Evolutionary conservation across 768 basidiomycete species (phyloP).

Genomic region (Leccinum incarnatum): DNA sequence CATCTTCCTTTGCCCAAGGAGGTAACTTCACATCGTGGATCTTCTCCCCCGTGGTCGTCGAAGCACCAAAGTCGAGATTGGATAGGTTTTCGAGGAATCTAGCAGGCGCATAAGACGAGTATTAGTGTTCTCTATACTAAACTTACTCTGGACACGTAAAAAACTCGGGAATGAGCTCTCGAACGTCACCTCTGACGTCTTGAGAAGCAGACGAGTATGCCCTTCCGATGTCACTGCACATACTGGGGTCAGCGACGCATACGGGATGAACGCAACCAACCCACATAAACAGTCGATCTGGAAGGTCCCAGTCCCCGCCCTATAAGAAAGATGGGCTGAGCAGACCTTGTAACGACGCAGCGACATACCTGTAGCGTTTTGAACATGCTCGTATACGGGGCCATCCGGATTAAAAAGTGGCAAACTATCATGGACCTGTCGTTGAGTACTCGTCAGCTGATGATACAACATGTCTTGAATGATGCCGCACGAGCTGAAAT

Average conservation of each 20-base stretch:
- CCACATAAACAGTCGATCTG: slow-evolving; percentile 81
- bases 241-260: slow-evolving; percentile 5
- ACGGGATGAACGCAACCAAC: slow-evolving; percentile 2
- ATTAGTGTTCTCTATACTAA: neutral
- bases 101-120: neutral
- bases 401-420: slow-evolving; percentile 86
- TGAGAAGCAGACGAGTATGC: slow-evolving; percentile 82
- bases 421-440: slow-evolving; percentile 86
- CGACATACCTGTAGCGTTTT: slow-evolving; percentile 68
- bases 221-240: slow-evolving; percentile 65
- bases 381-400: slow-evolving; percentile 94
- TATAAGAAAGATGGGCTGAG: slow-evolving; percentile 29
- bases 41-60: slow-evolving; percentile 69
- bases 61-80: slow-evolving; percentile 75
- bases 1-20: slow-evolving; percentile 84
- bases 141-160: slow-evolving; percentile 76
- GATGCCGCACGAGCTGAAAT: slow-evolving; percentile 68
- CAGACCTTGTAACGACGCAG: neutral
- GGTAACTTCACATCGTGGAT: slow-evolving; percentile 89
- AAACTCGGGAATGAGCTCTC: slow-evolving; percentile 91
- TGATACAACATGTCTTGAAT: neutral
- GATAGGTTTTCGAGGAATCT: slow-evolving; percentile 84
- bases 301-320: slow-evolving; percentile 95
- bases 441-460: slow-evolving; percentile 1
- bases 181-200: slow-evolving; percentile 87